These are phyloP conservation scores for Sistotremastrum niveocremeum DNA, from an alignment of 768 basidiomycete species.

Conservation along the genomic window DNA sequence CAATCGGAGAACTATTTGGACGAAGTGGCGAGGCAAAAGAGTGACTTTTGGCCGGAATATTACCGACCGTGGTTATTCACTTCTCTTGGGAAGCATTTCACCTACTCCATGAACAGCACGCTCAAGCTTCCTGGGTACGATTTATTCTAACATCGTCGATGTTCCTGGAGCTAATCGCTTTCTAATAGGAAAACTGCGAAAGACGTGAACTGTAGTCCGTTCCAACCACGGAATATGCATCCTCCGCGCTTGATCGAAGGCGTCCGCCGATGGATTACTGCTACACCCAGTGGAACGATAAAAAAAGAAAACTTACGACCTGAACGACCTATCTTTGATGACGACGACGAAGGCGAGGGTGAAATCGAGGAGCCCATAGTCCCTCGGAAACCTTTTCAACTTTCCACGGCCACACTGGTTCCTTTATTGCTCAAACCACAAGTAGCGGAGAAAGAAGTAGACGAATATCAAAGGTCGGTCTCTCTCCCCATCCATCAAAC, in stretches of 20 bases:
- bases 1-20: conserved; percentile 51
- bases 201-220: conserved; percentile 63
- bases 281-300: conserved; percentile 17
- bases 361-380: conserved; percentile 10
- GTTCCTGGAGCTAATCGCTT: not conserved
- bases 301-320: not conserved
- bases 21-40: conserved; percentile 42
- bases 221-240: conserved; percentile 42
- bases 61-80: conserved; percentile 80
- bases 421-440: conserved; percentile 43
- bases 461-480: conserved; percentile 59
- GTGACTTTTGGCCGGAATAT: conserved; percentile 83
- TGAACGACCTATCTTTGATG: conserved; percentile 5
- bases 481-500: not conserved
- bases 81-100: conserved; percentile 76
- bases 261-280: conserved; percentile 62
- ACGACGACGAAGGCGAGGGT: conserved; percentile 9
- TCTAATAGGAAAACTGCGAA: conserved; percentile 48
- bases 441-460: conserved; percentile 49
- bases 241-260: conserved; percentile 52
- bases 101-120: conserved; percentile 86
- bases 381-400: too few species aligned
- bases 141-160: not conserved
- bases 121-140: conserved; percentile 68
- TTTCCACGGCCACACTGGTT: conserved; percentile 47